phyloP scores from a whole-genome alignment of 176 grass and related monocot genomes.

The Carex cristatella region DNA sequence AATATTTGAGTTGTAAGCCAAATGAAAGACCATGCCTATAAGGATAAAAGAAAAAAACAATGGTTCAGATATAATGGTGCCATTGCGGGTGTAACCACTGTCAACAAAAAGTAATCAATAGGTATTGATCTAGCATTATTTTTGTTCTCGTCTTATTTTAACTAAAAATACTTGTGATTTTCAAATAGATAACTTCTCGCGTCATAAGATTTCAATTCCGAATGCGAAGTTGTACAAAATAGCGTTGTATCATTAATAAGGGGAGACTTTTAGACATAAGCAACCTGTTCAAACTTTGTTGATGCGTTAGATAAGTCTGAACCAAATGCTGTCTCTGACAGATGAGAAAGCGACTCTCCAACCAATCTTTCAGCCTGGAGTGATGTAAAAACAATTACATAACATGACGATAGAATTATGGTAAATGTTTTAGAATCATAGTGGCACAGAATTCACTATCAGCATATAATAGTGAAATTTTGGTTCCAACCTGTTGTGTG shows the following conservation, averaged over 20 bases:
- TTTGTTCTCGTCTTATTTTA: background rate
- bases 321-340: slow-evolving; percentile 18
- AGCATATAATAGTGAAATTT: background rate
- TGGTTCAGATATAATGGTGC: background rate
- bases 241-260: background rate
- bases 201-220: background rate
- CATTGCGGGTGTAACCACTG: background rate
- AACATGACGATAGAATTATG: background rate
- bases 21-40: background rate
- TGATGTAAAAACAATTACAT: background rate
- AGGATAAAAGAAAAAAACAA: background rate
- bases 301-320: slow-evolving; percentile 12
- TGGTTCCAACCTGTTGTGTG: background rate
- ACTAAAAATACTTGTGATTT: background rate
- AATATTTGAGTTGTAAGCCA: background rate
- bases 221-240: background rate
- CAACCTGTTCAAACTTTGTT: slow-evolving; percentile 42
- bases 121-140: background rate
- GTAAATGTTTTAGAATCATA: slow-evolving; percentile 1
- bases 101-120: background rate
- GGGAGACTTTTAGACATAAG: background rate
- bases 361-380: slow-evolving; percentile 38
- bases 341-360: slow-evolving; percentile 30
- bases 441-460: background rate
- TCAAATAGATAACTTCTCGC: background rate